phyloP scores from a whole-genome alignment of 2,329 filamentous ascomycete species.

The Anisogramma anomala region DNA sequence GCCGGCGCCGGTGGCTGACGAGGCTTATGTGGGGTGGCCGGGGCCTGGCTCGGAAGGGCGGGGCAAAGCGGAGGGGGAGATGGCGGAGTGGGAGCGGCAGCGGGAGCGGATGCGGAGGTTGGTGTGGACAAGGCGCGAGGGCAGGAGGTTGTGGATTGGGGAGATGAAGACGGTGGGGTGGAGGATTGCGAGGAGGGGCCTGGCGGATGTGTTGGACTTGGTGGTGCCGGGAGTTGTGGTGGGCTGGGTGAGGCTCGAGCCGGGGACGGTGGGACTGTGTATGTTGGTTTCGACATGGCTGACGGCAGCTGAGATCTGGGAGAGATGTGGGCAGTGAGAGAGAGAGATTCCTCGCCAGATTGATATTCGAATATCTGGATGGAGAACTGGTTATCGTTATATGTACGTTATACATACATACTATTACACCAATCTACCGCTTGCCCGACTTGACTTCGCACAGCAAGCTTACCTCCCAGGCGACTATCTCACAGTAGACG shows the following conservation, averaged over 20 bases:
- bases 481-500: too few species aligned
- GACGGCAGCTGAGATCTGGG: constrained; percentile 51
- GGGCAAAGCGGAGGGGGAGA: constrained; percentile 17
- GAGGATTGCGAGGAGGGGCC: constrained; percentile 34
- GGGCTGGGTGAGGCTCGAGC: constrained; percentile 45
- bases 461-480: too few species aligned
- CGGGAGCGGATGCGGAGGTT: constrained; percentile 26
- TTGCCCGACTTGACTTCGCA: too few species aligned
- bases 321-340: constrained; percentile 27
- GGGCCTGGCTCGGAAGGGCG: constrained; percentile 16
- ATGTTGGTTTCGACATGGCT: constrained; percentile 53
- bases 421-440: too few species aligned
- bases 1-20: constrained; percentile 24
- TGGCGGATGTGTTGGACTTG: constrained; percentile 50
- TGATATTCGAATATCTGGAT: too few species aligned
- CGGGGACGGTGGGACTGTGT: constrained; percentile 41
- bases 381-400: too few species aligned
- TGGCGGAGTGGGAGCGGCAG: constrained; percentile 20
- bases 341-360: not conserved
- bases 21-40: constrained; percentile 15
- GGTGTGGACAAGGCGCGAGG: constrained; percentile 24
- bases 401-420: too few species aligned
- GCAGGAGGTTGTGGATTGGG: constrained; percentile 22
- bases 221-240: constrained; percentile 47
- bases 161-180: constrained; percentile 22